phyloP scores from a whole-genome alignment of 192 early-diverging fungal species.

The Rhizophlyctis rosea region DNA sequence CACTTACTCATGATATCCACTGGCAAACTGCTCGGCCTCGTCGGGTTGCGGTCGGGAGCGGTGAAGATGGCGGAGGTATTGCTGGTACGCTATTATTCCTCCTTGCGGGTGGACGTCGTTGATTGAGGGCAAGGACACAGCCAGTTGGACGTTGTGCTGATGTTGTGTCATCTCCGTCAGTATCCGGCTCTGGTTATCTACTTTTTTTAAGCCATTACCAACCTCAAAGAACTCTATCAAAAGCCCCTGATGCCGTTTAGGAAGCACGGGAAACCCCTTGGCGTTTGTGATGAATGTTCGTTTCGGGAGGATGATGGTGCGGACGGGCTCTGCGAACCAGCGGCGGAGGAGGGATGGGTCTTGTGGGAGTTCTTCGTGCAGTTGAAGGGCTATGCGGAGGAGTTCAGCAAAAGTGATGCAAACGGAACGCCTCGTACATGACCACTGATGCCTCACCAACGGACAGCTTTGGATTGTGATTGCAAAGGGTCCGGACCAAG shows the following conservation, averaged over 20 bases:
- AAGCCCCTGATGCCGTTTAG: conserved; percentile 71
- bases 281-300: conserved; percentile 72
- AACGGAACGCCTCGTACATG: neutral
- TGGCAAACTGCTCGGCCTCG: conserved; percentile 71
- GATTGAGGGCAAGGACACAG: conserved; percentile 29
- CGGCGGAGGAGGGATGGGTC: conserved; percentile 35
- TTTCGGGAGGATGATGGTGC: conserved; percentile 68
- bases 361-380: conserved; percentile 48
- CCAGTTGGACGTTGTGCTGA: conserved; percentile 36
- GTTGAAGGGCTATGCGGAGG: conserved; percentile 59
- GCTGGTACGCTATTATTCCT: conserved; percentile 57
- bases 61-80: conserved; percentile 79
- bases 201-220: neutral
- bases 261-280: conserved; percentile 86
- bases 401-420: neutral
- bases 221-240: conserved; percentile 48
- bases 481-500: conserved; percentile 64
- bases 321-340: conserved; percentile 91
- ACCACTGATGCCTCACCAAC: conserved; percentile 36
- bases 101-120: conserved; percentile 32
- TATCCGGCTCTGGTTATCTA: too few species aligned
- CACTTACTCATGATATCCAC: conserved; percentile 86
- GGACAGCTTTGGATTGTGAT: conserved; percentile 61
- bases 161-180: too few species aligned
- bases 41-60: conserved; percentile 55